phyloP scores from a whole-genome alignment of 2,329 filamentous ascomycete genomes.

The Monosporascus sp. region DNA sequence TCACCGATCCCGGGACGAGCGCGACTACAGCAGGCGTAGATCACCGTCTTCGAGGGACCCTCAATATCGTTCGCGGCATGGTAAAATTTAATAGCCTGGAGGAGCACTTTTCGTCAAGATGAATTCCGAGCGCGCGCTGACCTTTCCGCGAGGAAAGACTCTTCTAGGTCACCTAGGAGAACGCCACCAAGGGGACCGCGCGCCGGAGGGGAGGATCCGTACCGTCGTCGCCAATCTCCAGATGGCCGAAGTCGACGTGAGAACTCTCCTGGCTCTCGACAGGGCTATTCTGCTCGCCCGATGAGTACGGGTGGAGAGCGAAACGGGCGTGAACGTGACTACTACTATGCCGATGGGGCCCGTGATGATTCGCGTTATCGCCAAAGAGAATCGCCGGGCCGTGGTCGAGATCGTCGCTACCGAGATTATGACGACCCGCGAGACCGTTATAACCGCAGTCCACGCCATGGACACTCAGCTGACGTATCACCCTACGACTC shows the following conservation, averaged over 20 bases:
- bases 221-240: slow-evolving; percentile 13
- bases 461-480: slow-evolving; percentile 16
- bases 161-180: slow-evolving; percentile 27
- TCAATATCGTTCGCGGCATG: slow-evolving; percentile 29
- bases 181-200: slow-evolving; percentile 19
- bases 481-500: slow-evolving; percentile 21
- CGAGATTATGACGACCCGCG: slow-evolving; percentile 17
- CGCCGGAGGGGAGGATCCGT: slow-evolving; percentile 20
- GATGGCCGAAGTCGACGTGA: slow-evolving; percentile 15
- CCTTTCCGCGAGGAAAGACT: slow-evolving; percentile 28
- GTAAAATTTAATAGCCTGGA: slow-evolving; percentile 30
- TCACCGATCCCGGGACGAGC: slow-evolving; percentile 21
- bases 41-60: slow-evolving; percentile 23
- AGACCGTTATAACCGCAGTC: slow-evolving; percentile 15
- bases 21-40: slow-evolving; percentile 21
- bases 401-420: slow-evolving; percentile 14
- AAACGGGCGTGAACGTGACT: slow-evolving; percentile 14
- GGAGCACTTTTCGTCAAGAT: slow-evolving; percentile 17
- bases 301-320: slow-evolving; percentile 2
- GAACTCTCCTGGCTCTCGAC: slow-evolving; percentile 8
- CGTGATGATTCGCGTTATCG: slow-evolving; percentile 12
- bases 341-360: slow-evolving; percentile 1
- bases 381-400: slow-evolving; percentile 13
- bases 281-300: slow-evolving; percentile 7
- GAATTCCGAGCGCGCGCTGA: slow-evolving; percentile 25